Evolutionary conservation across 352 stramenopile genomes (phyloP), one percentile per base, ranked within the genome.

Genomic region (Phytophthora pistaciae): DNA sequence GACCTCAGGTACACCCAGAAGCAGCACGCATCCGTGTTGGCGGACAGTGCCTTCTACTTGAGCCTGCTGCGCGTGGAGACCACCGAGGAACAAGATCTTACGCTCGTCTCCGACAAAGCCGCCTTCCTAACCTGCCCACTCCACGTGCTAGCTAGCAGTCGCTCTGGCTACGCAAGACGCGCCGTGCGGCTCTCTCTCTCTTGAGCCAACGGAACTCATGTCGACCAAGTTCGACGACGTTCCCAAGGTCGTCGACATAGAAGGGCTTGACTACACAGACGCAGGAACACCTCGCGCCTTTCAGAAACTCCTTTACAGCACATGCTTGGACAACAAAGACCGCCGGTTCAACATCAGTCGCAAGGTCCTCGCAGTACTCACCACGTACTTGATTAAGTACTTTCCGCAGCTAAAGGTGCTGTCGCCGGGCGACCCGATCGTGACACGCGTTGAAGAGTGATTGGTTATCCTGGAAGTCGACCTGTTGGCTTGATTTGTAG

Each of bases 11-110:
- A 75, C 9, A 27, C 82, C 0, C 53, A 27, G 1, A 80, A 75
- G 25, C 58, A 72, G n/a, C 66, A 70, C 11, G 27, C 78, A 11
- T 70, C 68, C 10, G 56, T 78, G 21, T 64, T 68, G 27, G 46
- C 38, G 10, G 73, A 60, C 29, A 49, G 58, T 0, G 31, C 67
- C 5, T 60, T 83, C 46, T 82, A 77, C 55, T 20, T 83, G 2
- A 62, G 60, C 5, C 70, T 84, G 4, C 27, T 78, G 0, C 70
- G 74, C 0, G 16, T 80, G 5, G 84, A 83, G 56, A 75, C 68
- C 0, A 60, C 64, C 0, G 59, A 83, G 25, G 68, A 79, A 36
- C 62, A 84, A 21, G 66, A 56, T 0, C 27, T 87, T 1, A 76
- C 67, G 1, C 49, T 83, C 11, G 68, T 84, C 16, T 61, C 62